Base-by-base conservation (phyloP, 805 yeast species). In the Pichia eremophila region DNA sequence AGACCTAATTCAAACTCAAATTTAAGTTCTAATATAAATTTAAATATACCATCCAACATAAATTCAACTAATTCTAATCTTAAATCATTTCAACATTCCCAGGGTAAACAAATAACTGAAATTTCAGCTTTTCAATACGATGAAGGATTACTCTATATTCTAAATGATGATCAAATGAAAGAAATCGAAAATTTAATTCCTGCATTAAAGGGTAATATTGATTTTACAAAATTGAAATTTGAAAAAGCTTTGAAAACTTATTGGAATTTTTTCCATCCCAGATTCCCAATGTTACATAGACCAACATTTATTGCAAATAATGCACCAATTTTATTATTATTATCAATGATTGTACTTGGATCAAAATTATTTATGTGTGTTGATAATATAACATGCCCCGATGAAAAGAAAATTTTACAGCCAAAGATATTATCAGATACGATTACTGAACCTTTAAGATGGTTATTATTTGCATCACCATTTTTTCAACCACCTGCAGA, bases 401-500 rank as follows among this genome's bases (percentile, higher is more conserved):
- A 49, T 12, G 53, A 46, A 2, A 57, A 57, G 41, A 50, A 50
- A 41, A 43, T 62, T 18, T 34, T 39, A 4, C 48, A 55, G 41
- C 59, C 66, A 39, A 69, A 64, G 46, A 65, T 65, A 42, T 65
- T 79, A 42, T 74, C 79, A 9, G 63, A 69, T 53, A 54, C 57
- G 45, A 70, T 81, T 11, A 77, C 80, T 0, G 71, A 62, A 40
- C 83, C 95, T 0, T 63, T 87, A 29, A 66, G 96, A 46, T 83
- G 81, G 75, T 65, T 75, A 31, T 71, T 88, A 4, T 87, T 87
- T 58, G 77, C 83, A 37, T 77, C 82, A 43, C 78, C 79, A 8
- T 85, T 79, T 46, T 86, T 85, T 60, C 78, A 75, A 48, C 83
- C 95, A 1, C 95, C 95, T 0, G 83, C 88, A 0, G 73, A 73